These are phyloP conservation scores for Rhizoctonia solani DNA, from an alignment of 1,284 basidiomycete genomes.

Conservation along the genomic window DNA sequence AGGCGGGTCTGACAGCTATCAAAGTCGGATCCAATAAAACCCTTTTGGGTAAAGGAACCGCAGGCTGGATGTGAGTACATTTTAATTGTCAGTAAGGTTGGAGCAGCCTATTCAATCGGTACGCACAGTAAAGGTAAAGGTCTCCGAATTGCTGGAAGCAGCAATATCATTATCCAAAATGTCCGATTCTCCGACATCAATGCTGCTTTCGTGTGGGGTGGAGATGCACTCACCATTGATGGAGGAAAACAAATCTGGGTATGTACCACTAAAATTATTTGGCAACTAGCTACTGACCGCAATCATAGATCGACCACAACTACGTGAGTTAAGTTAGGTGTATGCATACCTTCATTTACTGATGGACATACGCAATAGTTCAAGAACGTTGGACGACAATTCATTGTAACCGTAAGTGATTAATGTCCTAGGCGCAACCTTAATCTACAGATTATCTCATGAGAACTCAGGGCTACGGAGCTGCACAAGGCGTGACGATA, in stretches of 20 bases:
- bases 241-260: slow-evolving; percentile 41
- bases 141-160: not conserved
- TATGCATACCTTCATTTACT: not conserved
- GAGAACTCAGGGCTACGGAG: slow-evolving; percentile 17
- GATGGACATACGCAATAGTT: slow-evolving; percentile 2
- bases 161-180: slow-evolving; percentile 33
- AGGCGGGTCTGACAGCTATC: slow-evolving; percentile 28
- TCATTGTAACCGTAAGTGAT: slow-evolving; percentile 28
- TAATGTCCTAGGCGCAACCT: too few species aligned
- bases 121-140: slow-evolving; percentile 31
- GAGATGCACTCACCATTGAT: slow-evolving; percentile 41
- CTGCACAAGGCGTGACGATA: slow-evolving; percentile 1
- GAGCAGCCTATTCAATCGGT: too few species aligned
- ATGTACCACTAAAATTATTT: slow-evolving; percentile 25
- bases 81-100: too few species aligned
- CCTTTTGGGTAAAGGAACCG: slow-evolving; percentile 43
- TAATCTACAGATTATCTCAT: too few species aligned
- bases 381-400: slow-evolving; percentile 30
- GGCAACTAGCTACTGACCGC: not conserved
- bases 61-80: slow-evolving; percentile 33
- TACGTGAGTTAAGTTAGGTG: slow-evolving; percentile 24
- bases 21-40: slow-evolving; percentile 43
- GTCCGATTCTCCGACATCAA: slow-evolving; percentile 43
- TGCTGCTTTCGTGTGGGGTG: slow-evolving; percentile 43
- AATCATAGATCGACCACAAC: slow-evolving; percentile 40